Conservation (phyloP, 371 early-diverging fungal species). For the Actinomortierella wolfii region DNA sequence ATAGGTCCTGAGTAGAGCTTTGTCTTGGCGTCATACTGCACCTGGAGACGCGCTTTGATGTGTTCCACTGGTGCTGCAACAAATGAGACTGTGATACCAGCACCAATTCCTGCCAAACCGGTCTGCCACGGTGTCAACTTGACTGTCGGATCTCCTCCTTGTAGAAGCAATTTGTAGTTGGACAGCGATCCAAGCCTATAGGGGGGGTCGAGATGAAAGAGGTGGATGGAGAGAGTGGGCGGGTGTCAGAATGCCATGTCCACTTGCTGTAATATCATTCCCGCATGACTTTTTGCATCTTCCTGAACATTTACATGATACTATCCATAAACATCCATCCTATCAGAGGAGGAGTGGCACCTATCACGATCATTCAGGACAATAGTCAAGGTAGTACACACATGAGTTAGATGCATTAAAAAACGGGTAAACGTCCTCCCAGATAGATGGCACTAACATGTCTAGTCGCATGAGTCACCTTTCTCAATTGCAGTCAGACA, state of each 20-base stretch:
- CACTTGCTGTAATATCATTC: neutral
- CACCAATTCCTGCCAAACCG: slow-evolving; percentile 76
- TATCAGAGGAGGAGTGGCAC: slow-evolving; percentile 90
- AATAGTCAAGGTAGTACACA: neutral
- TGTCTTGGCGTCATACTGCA: slow-evolving; percentile 82
- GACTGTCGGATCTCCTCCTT: slow-evolving; percentile 65
- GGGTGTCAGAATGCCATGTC: too few relatives aligned
- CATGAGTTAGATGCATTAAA: too few relatives aligned
- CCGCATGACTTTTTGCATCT: neutral
- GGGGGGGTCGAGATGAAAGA: neutral
- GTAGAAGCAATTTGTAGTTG: slow-evolving; percentile 74
- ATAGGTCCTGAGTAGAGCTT: slow-evolving; percentile 83
- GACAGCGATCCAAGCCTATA: slow-evolving; percentile 82
- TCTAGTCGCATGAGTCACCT: too few relatives aligned
- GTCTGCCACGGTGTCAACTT: slow-evolving; percentile 68
- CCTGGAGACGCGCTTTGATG: slow-evolving; percentile 83
- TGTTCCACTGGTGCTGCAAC: slow-evolving; percentile 93
- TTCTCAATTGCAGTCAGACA: too few relatives aligned
- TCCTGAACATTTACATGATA: slow-evolving; percentile 59
- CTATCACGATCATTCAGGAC: slow-evolving; percentile 13
- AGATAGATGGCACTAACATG: too few relatives aligned
- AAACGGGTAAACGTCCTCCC: too few relatives aligned
- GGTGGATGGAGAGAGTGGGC: too few relatives aligned
- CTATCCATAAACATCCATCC: slow-evolving; percentile 95
- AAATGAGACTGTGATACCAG: slow-evolving; percentile 88